Evolutionary conservation across 805 yeast genomes (phyloP), one percentile per base, ranked within the genome.

Genomic region (Saturnispora mendoncae): DNA sequence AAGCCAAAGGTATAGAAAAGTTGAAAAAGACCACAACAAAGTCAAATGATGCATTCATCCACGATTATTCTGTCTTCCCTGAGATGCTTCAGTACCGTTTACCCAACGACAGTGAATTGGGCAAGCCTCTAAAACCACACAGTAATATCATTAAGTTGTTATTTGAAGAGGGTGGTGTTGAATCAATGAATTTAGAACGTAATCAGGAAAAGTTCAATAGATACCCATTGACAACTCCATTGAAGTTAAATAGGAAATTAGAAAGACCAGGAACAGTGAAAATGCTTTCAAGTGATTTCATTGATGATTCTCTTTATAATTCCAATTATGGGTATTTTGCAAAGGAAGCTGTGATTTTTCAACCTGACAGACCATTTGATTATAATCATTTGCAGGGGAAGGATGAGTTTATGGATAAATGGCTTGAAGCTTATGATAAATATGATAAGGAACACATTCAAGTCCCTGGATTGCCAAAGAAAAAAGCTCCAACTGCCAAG

Each of bases 271-370:
- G 50, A 25, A 67, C 71, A 21, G 72, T 76, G 6, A 80, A 81
- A 55, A 80, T 85, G 88, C 63, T 79, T n/a, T 62, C 80, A 0
- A 65, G 83, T 9, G 94, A 84, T 52, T 86, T 82, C 60, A 86
- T 85, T 43, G 94, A 84, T 51, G 94, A 85, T 56, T 79, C 90
- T 15, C 61, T 85, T 51, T 85, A 85, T 56, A 83, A 86, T 59
- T 86, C 90, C 0, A 54, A 69, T 48, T 85, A 85, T 56, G 95
- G 95, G 1, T 86, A 85, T 58, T 85, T 85, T 51, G 70, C 86
- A 1, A 72, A 76, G 49, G 82, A 82, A 48, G 94, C 83, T 7
- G 83, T 80, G 53, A 84, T 84, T 49, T 84, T 79, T 58, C 80
- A 80, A 44, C 77, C 79, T 2, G 73, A 71, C 20, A 60, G 67